phyloP scores from a whole-genome alignment of 2,329 filamentous ascomycete species.

The Cladosporium austrohemisphaericum region DNA sequence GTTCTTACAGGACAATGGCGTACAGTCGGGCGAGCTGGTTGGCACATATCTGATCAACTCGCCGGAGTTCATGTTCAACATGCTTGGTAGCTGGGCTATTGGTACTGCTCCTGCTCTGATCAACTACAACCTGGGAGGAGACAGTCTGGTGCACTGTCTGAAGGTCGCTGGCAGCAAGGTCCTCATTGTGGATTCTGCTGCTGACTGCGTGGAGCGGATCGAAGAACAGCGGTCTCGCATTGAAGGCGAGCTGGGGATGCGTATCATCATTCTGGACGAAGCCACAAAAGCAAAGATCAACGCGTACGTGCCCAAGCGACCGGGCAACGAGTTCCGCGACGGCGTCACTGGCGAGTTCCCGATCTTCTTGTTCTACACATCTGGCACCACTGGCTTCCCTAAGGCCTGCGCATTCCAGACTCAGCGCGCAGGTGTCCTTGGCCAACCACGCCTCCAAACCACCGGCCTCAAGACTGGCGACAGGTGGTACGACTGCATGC shows the following conservation, averaged over 20 bases:
- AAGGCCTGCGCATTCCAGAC: constrained; percentile 65
- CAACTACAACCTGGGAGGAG: constrained; percentile 36
- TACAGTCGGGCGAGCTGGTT: constrained; percentile 33
- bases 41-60: constrained; percentile 34
- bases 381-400: constrained; percentile 71
- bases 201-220: constrained; percentile 54
- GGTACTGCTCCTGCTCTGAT: constrained; percentile 34
- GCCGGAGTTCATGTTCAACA: constrained; percentile 34
- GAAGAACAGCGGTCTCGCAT: constrained; percentile 49
- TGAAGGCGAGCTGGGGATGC: constrained; percentile 56
- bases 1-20: constrained; percentile 50
- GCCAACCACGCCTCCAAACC: constrained; percentile 34
- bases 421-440: constrained; percentile 41
- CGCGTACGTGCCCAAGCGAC: constrained; percentile 47
- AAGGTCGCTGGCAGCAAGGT: constrained; percentile 39
- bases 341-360: constrained; percentile 53
- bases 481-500: constrained; percentile 74
- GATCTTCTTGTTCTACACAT: constrained; percentile 67
- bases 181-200: constrained; percentile 45
- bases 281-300: constrained; percentile 47
- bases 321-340: constrained; percentile 54
- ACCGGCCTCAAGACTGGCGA: constrained; percentile 46
- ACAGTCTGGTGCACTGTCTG: constrained; percentile 35
- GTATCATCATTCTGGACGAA: constrained; percentile 52
- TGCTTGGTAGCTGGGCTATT: constrained; percentile 31